phyloP scores from a whole-genome alignment of 2,329 filamentous ascomycete species.

The Ilyonectria sp. region DNA sequence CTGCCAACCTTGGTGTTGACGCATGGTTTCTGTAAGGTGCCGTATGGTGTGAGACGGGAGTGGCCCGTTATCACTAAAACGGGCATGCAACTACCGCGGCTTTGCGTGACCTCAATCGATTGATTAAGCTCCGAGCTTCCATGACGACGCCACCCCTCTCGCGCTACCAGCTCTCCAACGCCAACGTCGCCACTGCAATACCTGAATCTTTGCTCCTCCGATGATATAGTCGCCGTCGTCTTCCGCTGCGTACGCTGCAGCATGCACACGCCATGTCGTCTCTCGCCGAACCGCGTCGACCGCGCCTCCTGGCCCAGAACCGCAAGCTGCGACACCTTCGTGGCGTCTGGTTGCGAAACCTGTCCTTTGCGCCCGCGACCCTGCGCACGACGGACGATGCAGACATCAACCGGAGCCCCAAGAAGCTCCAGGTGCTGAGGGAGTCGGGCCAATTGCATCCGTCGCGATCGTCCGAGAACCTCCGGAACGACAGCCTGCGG shows the following conservation, averaged over 20 bases:
- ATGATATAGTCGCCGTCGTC: slow-evolving; percentile 37
- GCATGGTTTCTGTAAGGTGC: too few species aligned
- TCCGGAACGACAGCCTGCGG: slow-evolving; percentile 54
- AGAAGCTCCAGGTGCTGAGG: slow-evolving; percentile 72
- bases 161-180: not conserved
- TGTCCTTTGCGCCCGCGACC: slow-evolving; percentile 75
- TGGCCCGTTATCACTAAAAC: slow-evolving; percentile 37
- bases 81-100: slow-evolving; percentile 48
- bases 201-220: slow-evolving; percentile 18
- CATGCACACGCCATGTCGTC: slow-evolving; percentile 52
- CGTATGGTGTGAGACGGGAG: not conserved
- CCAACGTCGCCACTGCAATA: not conserved
- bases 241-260: slow-evolving; percentile 38
- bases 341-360: slow-evolving; percentile 88
- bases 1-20: too few species aligned
- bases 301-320: slow-evolving; percentile 78
- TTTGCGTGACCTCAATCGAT: slow-evolving; percentile 33
- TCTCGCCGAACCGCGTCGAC: slow-evolving; percentile 58
- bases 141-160: slow-evolving; percentile 39
- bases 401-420: slow-evolving; percentile 78
- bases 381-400: slow-evolving; percentile 84
- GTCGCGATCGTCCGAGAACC: slow-evolving; percentile 68
- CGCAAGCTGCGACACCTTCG: slow-evolving; percentile 90
- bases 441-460: slow-evolving; percentile 67
- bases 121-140: slow-evolving; percentile 39